Conservation (phyloP, 345 rosid genomes). For the Eucalyptus cloeziana region DNA sequence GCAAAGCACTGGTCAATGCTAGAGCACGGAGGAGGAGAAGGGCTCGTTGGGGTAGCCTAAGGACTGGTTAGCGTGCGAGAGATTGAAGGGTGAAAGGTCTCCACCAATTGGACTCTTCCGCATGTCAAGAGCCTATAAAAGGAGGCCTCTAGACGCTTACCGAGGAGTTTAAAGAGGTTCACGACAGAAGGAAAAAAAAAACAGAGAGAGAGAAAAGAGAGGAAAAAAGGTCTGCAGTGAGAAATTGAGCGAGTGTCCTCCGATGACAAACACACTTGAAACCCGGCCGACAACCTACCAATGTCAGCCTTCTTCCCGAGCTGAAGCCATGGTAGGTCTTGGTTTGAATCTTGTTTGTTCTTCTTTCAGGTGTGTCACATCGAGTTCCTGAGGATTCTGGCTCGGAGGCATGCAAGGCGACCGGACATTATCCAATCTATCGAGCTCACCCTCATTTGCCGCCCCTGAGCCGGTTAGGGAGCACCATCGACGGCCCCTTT, state of each 20-base stretch:
- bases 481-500: too few species aligned
- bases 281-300: fast-evolving
- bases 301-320: too few species aligned
- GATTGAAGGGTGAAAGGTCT: too few species aligned
- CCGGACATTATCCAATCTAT: fast-evolving
- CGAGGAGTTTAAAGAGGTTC: fast-evolving
- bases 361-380: fast-evolving
- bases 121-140: too few species aligned
- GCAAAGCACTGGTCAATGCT: fast-evolving
- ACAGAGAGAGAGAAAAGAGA: too few species aligned
- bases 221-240: fast-evolving
- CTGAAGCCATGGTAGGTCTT: too few species aligned
- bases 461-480: fast-evolving
- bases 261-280: fast-evolving
- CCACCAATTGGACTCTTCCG: fast-evolving
- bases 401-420: fast-evolving
- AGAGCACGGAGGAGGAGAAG: too few species aligned
- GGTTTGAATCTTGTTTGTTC: too few species aligned
- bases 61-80: fast-evolving
- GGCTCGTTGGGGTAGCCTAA: fast-evolving
- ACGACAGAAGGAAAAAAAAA: fast-evolving
- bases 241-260: too few species aligned
- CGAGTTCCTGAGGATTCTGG: fast-evolving
- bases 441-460: too few species aligned
- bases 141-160: fast-evolving